Base-by-base conservation (phyloP, 2,329 filamentous ascomycete species). In the Fusarium subglutinans region DNA sequence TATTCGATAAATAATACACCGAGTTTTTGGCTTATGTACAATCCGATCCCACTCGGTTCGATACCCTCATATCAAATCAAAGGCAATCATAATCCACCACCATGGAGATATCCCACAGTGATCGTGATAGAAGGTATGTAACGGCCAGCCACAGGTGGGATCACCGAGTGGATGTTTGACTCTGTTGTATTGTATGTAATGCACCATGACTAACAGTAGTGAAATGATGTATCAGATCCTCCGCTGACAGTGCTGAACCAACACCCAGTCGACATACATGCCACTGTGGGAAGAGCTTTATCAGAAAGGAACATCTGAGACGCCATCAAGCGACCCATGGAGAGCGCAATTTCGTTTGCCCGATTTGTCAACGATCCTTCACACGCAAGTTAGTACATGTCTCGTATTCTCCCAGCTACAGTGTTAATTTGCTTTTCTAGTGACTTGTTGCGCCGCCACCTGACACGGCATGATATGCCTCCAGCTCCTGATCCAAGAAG, bases 281-380 rank as follows among this genome's bases (percentile, higher is more conserved):
- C 54, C 82, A 84, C 47, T 84, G 83, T 62, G 83, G 83, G 18
- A 83, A 82, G 69, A 79, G 79, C 26, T 84, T 84, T 63, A 78
- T 84, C 47, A 77, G 83, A 64, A 84, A 84, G 57, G 83, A 84
- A 64, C 83, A 84, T 47, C 73, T 84, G 43, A 73, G 81, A 12
- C 78, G 83, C 8, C 83, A 84, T 69, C 81, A 84, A 71, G 83
- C 83, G 9, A 83, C 81, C 6, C 83, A 84, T 69, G 75, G 77
- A 24, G 79, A 80, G 28, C 79, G 79, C 18, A 77, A 80, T 26
- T 83, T 83, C 66, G 68, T 78, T 8, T 84, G 83, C 58, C 69
- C 75, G 18, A 74, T 82, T n/a, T 84, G 83, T 54, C 79, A 81
- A 40, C 78, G 81, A 8, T 83, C 82, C 12, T 84, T 84, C 59